phyloP scores from a whole-genome alignment of 768 basidiomycete species.

The Tubosaeta sp. region DNA sequence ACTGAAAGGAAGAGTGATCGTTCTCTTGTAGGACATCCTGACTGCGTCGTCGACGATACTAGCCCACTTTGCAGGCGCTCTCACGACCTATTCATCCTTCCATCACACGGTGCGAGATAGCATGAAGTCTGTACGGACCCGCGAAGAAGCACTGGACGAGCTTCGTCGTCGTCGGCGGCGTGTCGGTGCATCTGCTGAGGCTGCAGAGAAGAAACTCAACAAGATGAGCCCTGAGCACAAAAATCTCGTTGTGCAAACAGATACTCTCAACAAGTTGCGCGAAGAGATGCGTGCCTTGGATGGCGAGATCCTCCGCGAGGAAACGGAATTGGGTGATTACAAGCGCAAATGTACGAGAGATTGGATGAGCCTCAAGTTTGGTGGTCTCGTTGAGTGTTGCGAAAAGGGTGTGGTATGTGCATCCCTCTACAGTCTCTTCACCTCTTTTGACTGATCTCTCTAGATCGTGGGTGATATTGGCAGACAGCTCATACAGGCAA shows the following conservation, averaged over 20 bases:
- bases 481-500: slow-evolving; percentile 41
- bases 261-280: slow-evolving; percentile 61
- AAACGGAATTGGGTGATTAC: slow-evolving; percentile 75
- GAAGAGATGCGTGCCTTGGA: slow-evolving; percentile 79
- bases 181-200: slow-evolving; percentile 67
- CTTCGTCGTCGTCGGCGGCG: slow-evolving; percentile 68
- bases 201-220: slow-evolving; percentile 84
- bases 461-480: slow-evolving; percentile 50
- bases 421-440: not conserved
- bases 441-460: not conserved
- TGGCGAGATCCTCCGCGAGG: slow-evolving; percentile 80
- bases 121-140: slow-evolving; percentile 78
- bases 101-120: slow-evolving; percentile 60
- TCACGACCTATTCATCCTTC: slow-evolving; percentile 66
- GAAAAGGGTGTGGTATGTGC: slow-evolving; percentile 65
- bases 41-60: slow-evolving; percentile 65
- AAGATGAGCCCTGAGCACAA: slow-evolving; percentile 92
- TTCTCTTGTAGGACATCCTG: slow-evolving; percentile 59
- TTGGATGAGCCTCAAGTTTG: slow-evolving; percentile 84
- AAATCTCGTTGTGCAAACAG: slow-evolving; percentile 69
- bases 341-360: slow-evolving; percentile 67
- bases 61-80: slow-evolving; percentile 59
- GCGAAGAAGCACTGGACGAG: slow-evolving; percentile 80
- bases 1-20: not conserved
- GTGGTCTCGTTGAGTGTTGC: slow-evolving; percentile 76